Conservation (phyloP, 2,329 filamentous ascomycete species). For the Grosmannia serpens region DNA sequence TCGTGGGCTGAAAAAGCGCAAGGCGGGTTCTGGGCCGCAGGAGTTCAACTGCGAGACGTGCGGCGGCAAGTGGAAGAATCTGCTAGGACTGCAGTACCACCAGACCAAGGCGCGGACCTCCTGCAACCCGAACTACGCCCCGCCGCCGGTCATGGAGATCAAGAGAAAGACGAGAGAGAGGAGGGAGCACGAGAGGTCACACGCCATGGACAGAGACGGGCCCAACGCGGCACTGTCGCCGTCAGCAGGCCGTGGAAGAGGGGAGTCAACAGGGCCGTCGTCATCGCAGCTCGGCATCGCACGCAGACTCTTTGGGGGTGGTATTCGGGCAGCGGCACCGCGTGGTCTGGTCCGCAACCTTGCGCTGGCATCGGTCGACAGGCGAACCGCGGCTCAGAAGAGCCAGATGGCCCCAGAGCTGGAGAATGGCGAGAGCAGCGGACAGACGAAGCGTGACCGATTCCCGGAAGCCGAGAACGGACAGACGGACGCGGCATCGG, state of each 20-base stretch:
- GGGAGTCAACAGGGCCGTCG: no score
- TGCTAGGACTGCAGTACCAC: slow-evolving; percentile 47
- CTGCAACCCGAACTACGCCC: slow-evolving; percentile 39
- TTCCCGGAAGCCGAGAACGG: not conserved
- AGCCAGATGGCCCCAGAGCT: no score
- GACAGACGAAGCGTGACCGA: no score
- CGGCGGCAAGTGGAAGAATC: slow-evolving; percentile 44
- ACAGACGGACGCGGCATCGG: not conserved
- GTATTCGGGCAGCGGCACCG: not conserved
- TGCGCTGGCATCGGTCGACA: not conserved
- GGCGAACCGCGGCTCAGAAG: no score
- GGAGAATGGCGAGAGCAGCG: no score
- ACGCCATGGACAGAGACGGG: not conserved
- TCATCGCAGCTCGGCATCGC: not conserved
- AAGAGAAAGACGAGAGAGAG: slow-evolving; percentile 4
- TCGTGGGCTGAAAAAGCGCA: slow-evolving; percentile 7
- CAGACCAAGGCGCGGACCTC: slow-evolving; percentile 39
- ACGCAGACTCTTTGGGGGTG: not conserved
- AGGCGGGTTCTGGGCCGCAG: slow-evolving; percentile 2
- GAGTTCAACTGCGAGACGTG: slow-evolving; percentile 41
- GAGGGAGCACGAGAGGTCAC: not conserved
- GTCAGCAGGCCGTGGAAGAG: not conserved
- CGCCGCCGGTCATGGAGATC: slow-evolving; percentile 14
- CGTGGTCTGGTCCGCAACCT: not conserved
- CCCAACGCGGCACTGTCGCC: not conserved